Evolutionary conservation across 306 rosid genomes (phyloP).

Genomic region (Ochetophila trinervis): DNA sequence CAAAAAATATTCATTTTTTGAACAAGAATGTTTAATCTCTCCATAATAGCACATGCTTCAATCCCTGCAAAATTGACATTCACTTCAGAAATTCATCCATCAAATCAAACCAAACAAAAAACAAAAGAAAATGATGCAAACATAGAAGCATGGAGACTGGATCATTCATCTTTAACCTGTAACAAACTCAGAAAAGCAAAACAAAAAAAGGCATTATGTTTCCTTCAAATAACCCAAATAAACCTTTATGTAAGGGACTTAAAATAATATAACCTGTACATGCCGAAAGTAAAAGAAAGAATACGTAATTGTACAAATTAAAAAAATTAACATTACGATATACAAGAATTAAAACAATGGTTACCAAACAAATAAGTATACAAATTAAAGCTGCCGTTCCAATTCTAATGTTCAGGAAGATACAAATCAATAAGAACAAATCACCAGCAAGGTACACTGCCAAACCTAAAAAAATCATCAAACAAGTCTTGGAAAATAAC

Average conservation of each 20-base stretch:
- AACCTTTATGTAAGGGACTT: conserved; percentile 22
- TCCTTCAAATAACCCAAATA: conserved; percentile 23
- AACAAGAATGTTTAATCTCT: conserved; percentile 34
- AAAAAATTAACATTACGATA: background rate
- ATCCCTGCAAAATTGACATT: conserved; percentile 64
- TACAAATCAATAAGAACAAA: conserved; percentile 21
- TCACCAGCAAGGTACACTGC: conserved; percentile 4
- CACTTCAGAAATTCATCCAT: conserved; percentile 37
- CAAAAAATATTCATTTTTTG: conserved; percentile 11
- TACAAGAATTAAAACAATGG: conserved; percentile 15
- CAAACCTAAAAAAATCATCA: conserved; percentile 20
- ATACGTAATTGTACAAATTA: conserved; percentile 7
- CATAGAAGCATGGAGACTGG: conserved; percentile 22
- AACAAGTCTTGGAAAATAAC: conserved; percentile 25
- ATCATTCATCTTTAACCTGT: conserved; percentile 39
- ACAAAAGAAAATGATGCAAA: conserved; percentile 12
- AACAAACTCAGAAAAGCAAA: conserved; percentile 27
- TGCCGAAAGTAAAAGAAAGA: background rate
- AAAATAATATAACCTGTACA: conserved; percentile 4
- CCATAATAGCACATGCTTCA: conserved; percentile 47
- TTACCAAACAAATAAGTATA: background rate
- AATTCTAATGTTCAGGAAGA: background rate
- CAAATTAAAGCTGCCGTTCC: background rate
- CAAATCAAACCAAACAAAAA: conserved; percentile 26
- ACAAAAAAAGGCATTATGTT: conserved; percentile 19